Evolutionary conservation across 495 filamentous ascomycete species (phyloP).

Genomic region (Apodospora peruviana): DNA sequence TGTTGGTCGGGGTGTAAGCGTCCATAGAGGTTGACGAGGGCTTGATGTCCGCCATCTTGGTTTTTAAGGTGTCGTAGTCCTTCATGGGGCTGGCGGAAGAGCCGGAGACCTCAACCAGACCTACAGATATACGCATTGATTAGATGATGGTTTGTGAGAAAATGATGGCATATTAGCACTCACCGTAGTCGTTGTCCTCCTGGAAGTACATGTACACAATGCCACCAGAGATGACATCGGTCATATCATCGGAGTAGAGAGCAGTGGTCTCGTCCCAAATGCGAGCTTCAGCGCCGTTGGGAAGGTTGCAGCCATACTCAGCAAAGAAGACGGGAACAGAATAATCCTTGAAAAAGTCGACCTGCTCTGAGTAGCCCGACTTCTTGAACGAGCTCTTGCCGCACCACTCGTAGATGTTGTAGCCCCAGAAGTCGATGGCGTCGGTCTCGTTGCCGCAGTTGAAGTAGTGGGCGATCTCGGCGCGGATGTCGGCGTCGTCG

Average conservation of each 20-base stretch:
- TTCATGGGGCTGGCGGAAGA: slow-evolving; percentile 53
- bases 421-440: slow-evolving; percentile 92
- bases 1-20: slow-evolving; percentile 75
- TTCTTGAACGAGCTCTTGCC: slow-evolving; percentile 64
- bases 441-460: slow-evolving; percentile 66
- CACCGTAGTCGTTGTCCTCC: slow-evolving; percentile 86
- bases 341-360: slow-evolving; percentile 78
- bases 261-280: slow-evolving; percentile 80
- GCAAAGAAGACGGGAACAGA: slow-evolving; percentile 94
- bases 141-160: background rate
- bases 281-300: slow-evolving; percentile 56
- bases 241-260: slow-evolving; percentile 78
- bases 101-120: slow-evolving; percentile 61
- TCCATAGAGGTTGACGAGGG: slow-evolving; percentile 59
- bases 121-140: slow-evolving; percentile 10
- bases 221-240: slow-evolving; percentile 79
- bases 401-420: slow-evolving; percentile 99
- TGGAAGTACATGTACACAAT: slow-evolving; percentile 98
- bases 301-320: slow-evolving; percentile 88
- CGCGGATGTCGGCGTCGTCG: slow-evolving; percentile 76
- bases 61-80: slow-evolving; percentile 72
- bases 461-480: slow-evolving; percentile 79
- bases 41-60: slow-evolving; percentile 60
- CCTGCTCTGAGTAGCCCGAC: slow-evolving; percentile 76
- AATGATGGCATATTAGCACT: slow-evolving; percentile 20